Conservation (phyloP, 2,329 filamentous ascomycete genomes). For the Paecilomyces formosus region DNA sequence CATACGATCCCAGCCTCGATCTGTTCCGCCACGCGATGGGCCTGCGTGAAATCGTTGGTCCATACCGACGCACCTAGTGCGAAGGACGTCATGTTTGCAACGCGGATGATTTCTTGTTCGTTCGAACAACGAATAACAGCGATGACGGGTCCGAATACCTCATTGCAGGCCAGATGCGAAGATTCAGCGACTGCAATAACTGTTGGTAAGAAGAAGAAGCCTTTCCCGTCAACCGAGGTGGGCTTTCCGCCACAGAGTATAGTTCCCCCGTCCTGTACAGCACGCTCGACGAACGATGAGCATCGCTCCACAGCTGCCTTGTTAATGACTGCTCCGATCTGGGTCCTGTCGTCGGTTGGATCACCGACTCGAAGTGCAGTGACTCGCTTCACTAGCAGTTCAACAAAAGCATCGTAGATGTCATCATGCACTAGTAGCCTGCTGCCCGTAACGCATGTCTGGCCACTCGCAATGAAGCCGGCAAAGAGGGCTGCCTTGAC, state of each 20-base stretch:
- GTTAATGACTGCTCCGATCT: conserved; percentile 60
- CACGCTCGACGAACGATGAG: conserved; percentile 25
- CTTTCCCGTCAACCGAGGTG: conserved; percentile 46
- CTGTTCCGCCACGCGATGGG: conserved; percentile 38
- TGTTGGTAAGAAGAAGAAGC: conserved; percentile 44
- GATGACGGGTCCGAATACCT: conserved; percentile 48
- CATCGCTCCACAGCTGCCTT: conserved; percentile 33
- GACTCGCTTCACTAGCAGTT: conserved; percentile 39
- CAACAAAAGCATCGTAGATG: conserved; percentile 34
- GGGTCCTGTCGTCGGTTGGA: conserved; percentile 48
- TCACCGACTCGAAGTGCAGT: conserved; percentile 50
- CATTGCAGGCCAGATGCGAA: conserved; percentile 25
- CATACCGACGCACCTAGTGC: conserved; percentile 46
- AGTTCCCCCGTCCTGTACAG: conserved; percentile 33
- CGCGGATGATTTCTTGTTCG: conserved; percentile 39
- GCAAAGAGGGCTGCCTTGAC: conserved; percentile 27
- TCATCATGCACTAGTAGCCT: conserved; percentile 45
- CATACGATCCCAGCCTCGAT: conserved; percentile 45
- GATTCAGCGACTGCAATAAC: conserved; percentile 28
- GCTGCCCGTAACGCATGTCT: conserved; percentile 51
- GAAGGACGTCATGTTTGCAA: conserved; percentile 46
- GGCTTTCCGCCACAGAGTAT: conserved; percentile 43
- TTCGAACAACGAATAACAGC: conserved; percentile 41
- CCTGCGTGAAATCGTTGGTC: conserved; percentile 44
- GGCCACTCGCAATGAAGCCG: conserved; percentile 47